A percentile compares a stretch with the other conserved stretches of the same genome.
Conservation (phyloP, 2,329 filamentous ascomycete species). For the Aspergillus pseudoglaucus region DNA sequence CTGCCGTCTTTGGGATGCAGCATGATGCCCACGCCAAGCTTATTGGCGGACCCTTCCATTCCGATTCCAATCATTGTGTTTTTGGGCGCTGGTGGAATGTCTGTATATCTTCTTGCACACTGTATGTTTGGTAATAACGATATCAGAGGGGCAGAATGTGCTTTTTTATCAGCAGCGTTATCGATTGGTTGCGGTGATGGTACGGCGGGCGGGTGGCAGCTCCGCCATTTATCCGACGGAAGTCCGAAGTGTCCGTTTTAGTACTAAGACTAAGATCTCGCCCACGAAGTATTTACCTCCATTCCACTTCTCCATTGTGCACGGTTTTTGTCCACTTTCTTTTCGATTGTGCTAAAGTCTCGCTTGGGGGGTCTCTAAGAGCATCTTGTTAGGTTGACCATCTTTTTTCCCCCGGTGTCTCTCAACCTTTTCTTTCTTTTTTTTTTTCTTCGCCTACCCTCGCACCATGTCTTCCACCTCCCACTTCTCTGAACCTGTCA, state of each 20-base stretch:
- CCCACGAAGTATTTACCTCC: constrained; percentile 6
- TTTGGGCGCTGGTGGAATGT: background rate
- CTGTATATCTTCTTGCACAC: background rate
- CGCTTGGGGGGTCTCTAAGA: background rate
- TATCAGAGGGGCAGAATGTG: constrained; percentile 12
- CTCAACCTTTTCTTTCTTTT: background rate
- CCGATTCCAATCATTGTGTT: constrained; percentile 59
- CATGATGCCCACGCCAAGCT: constrained; percentile 90
- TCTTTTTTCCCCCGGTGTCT: background rate
- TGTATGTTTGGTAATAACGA: background rate
- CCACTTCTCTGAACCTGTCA: constrained; percentile 29
- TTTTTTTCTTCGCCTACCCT: background rate
- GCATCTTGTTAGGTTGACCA: too few relatives aligned
- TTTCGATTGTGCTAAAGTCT: constrained; percentile 5
- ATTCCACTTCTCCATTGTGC: constrained; percentile 4
- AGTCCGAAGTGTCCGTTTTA: background rate
- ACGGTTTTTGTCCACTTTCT: constrained; percentile 7
- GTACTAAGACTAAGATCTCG: constrained; percentile 2
- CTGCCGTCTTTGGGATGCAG: constrained; percentile 56
- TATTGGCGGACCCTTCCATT: constrained; percentile 94
- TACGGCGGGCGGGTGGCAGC: constrained; percentile 4
- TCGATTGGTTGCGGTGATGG: constrained; percentile 18
- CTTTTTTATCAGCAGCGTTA: constrained; percentile 22
- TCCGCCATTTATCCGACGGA: constrained; percentile 23
- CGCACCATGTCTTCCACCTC: constrained; percentile 28